Evolutionary conservation across 257 asterid species (phyloP), one percentile per base, ranked within the genome.

Genomic region (Paulownia fortunei): DNA sequence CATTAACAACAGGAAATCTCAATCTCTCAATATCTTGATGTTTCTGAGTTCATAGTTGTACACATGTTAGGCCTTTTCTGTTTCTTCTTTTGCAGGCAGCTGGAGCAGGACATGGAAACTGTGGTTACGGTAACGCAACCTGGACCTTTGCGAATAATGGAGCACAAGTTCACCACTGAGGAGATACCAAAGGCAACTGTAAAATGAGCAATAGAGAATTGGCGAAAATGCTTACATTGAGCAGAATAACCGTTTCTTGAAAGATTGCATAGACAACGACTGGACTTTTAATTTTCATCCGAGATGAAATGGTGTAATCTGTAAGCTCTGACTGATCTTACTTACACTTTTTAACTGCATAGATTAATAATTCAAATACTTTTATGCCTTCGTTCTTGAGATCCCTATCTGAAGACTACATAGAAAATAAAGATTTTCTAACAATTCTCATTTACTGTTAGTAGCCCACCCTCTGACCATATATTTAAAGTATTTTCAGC

Each of bases 101-200:
- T 94, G 83, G 99, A 92, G 85, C 89, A 85, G 76, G 99, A 92
- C 66, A 19, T 92, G 89, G 99, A 92, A 78, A 92, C 97, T 61
- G 98, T 94, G 37, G 91, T 89, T 70, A 89, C 77, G 78, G 96
- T 88, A 32, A 87, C 92, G 66, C 97, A 92, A 74, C 99, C 99
- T 63, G 98, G 99, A 18, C 98, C 98, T 4, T 69, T 94, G 86
- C 98, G 99, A 76, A 89, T 94, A 63, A 62, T 92, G 12, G 98
- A 94, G 78, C 99, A 91, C 93, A 91, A 91, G 84, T 94, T 92
- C 85, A 83, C 92, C 32, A 87, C 86, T 0, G 92, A 89, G 71
- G 98, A 94, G 92, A 88, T 94, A 60, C 73, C 78, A 46, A 84
- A 72, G 77, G 98, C 98, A 46, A 87, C 87, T 32, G 96, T 93